Conservation (phyloP, 345 rosid genomes). For the Salix caprea region DNA sequence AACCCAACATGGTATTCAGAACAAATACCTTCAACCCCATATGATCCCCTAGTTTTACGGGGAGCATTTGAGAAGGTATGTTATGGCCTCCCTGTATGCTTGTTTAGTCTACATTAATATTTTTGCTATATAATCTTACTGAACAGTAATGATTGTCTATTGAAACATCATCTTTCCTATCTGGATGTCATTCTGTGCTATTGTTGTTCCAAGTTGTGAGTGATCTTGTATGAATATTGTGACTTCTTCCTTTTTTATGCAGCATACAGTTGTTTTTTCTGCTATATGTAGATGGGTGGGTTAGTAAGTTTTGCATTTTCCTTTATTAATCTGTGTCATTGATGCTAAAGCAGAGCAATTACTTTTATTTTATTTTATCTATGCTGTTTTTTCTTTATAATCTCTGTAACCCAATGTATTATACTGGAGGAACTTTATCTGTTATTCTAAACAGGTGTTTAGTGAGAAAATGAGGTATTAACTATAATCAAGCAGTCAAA, state of each 20-base stretch:
- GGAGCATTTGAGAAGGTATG: conserved; percentile 64
- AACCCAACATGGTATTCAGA: conserved; percentile 70
- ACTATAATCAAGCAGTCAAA: neutral
- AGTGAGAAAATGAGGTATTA: neutral
- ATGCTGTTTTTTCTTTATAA: neutral
- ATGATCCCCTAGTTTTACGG: conserved; percentile 51
- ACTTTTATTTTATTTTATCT: neutral
- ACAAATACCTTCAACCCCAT: conserved; percentile 62
- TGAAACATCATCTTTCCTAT: neutral
- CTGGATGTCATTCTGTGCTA: neutral
- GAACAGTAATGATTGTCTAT: neutral
- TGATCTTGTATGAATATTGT: neutral
- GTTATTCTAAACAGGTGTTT: neutral
- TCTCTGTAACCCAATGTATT: neutral
- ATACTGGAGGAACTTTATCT: neutral
- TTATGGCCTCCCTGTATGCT: conserved; percentile 3
- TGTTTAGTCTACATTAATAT: neutral
- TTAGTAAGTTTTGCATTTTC: neutral
- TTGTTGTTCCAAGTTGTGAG: neutral
- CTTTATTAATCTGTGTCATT: neutral
- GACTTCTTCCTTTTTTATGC: neutral
- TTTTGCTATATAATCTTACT: neutral
- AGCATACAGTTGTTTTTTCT: neutral
- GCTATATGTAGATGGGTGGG: neutral
- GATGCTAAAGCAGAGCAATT: neutral